phyloP scores from a whole-genome alignment of 441 rosid species.

The Pelargonium fulgidum region DNA sequence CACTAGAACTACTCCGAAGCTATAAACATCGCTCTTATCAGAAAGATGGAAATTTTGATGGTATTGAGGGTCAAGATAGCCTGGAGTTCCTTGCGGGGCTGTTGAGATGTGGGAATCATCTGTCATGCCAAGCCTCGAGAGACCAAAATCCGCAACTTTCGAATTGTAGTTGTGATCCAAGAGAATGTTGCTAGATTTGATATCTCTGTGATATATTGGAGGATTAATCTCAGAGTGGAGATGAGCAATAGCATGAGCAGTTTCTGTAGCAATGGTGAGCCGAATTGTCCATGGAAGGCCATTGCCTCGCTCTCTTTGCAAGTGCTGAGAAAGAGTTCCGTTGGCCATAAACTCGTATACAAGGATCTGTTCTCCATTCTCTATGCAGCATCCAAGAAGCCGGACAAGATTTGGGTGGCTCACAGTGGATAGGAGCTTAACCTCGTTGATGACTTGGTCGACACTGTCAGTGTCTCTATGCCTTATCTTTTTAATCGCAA shows the following conservation, averaged over 20 bases:
- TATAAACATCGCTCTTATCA: slow-evolving; percentile 92
- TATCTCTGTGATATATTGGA: slow-evolving; percentile 82
- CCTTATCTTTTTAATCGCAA: slow-evolving; percentile 71
- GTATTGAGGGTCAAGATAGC: slow-evolving; percentile 89
- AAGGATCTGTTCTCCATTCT: slow-evolving; percentile 56
- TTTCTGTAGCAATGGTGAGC: slow-evolving; percentile 70
- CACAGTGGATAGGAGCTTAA: slow-evolving; percentile 55
- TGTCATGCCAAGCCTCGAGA: slow-evolving; percentile 79
- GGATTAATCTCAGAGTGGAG: slow-evolving; percentile 80
- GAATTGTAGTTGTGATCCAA: slow-evolving; percentile 57
- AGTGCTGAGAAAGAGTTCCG: slow-evolving; percentile 75
- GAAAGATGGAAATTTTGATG: slow-evolving; percentile 90
- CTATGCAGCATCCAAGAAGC: slow-evolving; percentile 55
- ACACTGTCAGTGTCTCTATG: slow-evolving; percentile 53
- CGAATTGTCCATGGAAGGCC: slow-evolving; percentile 70
- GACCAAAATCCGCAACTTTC: slow-evolving; percentile 91
- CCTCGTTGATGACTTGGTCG: slow-evolving; percentile 73
- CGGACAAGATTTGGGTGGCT: slow-evolving; percentile 61
- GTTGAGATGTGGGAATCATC: slow-evolving; percentile 81
- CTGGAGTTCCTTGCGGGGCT: slow-evolving; percentile 95
- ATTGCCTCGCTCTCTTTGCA: slow-evolving; percentile 57
- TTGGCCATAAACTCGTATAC: slow-evolving; percentile 85
- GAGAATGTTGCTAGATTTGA: slow-evolving; percentile 84
- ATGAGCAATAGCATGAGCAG: slow-evolving; percentile 75
- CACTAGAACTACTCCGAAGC: slow-evolving; percentile 82